phyloP scores from a whole-genome alignment of 2,329 filamentous ascomycete genomes.

The Thyridium curvatum region DNA sequence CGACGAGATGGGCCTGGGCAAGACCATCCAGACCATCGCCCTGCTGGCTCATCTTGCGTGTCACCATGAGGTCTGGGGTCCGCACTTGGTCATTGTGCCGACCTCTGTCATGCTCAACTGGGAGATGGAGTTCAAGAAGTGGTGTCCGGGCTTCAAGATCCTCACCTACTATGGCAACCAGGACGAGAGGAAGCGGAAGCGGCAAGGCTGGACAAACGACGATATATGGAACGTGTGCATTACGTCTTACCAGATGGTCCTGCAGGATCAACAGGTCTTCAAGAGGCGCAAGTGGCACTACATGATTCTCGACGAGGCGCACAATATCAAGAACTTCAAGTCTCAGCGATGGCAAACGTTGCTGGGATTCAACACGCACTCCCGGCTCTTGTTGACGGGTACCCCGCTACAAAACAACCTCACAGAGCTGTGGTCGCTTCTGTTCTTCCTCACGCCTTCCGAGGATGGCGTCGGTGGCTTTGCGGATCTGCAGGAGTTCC shows the following conservation, averaged over 20 bases:
- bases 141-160: slow-evolving; percentile 96
- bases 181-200: slow-evolving; percentile 86
- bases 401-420: slow-evolving; percentile 96
- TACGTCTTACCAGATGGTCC: slow-evolving; percentile 92
- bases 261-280: slow-evolving; percentile 91
- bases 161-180: slow-evolving; percentile 93
- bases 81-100: slow-evolving; percentile 91
- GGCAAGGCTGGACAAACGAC: slow-evolving; percentile 88
- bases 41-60: slow-evolving; percentile 88
- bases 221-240: slow-evolving; percentile 96
- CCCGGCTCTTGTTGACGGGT: slow-evolving; percentile 82
- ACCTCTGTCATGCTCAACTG: slow-evolving; percentile 99
- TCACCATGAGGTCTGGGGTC: slow-evolving; percentile 86
- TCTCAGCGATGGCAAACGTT: slow-evolving; percentile 95
- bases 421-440: slow-evolving; percentile 91
- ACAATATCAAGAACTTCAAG: slow-evolving; percentile 99
- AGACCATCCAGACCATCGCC: slow-evolving; percentile 97
- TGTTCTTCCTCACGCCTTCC: slow-evolving; percentile 94
- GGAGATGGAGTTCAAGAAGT: slow-evolving; percentile 99
- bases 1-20: slow-evolving; percentile 97
- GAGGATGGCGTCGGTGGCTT: slow-evolving; percentile 84
- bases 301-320: slow-evolving; percentile 95
- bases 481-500: slow-evolving; percentile 91
- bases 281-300: slow-evolving; percentile 94
- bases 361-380: slow-evolving; percentile 85